phyloP scores from a whole-genome alignment of 2,329 filamentous ascomycete genomes.

The Trichoderma harzianum region DNA sequence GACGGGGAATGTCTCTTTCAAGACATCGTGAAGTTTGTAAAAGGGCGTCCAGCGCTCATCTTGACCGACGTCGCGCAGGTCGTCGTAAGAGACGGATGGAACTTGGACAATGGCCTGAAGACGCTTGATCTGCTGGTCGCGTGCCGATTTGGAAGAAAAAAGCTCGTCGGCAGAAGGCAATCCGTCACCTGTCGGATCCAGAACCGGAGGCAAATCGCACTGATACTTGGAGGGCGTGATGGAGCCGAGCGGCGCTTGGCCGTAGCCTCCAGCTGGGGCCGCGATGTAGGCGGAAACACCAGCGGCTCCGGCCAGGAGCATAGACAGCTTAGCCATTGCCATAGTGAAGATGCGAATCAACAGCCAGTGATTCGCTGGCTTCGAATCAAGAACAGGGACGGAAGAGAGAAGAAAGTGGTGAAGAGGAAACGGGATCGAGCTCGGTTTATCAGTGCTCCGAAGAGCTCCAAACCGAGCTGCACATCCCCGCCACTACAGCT shows the following conservation, averaged over 20 bases:
- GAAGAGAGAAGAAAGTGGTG: neutral
- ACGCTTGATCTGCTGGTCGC: constrained; percentile 43
- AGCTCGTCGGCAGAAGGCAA: constrained; percentile 32
- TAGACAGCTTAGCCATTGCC: constrained; percentile 6
- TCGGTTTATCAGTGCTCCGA: constrained; percentile 5
- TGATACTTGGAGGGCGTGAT: constrained; percentile 22
- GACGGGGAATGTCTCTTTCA: constrained; percentile 48
- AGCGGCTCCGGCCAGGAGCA: constrained; percentile 14
- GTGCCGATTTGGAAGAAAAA: constrained; percentile 33
- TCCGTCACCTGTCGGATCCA: constrained; percentile 32
- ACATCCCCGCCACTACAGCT: neutral
- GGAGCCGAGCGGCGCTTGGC: constrained; percentile 1
- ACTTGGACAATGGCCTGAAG: constrained; percentile 55
- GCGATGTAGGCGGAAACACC: constrained; percentile 12
- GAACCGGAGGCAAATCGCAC: constrained; percentile 35
- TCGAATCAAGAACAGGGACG: neutral
- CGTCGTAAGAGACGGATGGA: constrained; percentile 54
- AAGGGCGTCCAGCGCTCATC: constrained; percentile 55
- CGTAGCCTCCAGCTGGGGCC: neutral
- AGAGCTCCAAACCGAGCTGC: constrained; percentile 5
- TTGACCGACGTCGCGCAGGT: constrained; percentile 51
- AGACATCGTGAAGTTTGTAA: constrained; percentile 46
- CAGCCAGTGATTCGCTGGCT: neutral
- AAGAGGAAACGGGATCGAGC: neutral
- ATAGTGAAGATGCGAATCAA: neutral